Percentiles rank a stretch among this genome's conserved stretches.
Evolutionary conservation across 176 grass and related monocot species (phyloP).

Genomic region (barley (Hordeum vulgare)): MorexV3_pseudomolecules_assembly NC_058524.1:196197760-196198259

Average conservation of each 20-base stretch:
- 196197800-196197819: neutral
- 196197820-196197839: neutral
- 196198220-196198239: neutral
- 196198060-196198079: neutral
- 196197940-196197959: neutral
- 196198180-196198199: constrained; percentile 51
- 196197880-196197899: constrained; percentile 31
- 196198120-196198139: constrained; percentile 48
- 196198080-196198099: neutral
- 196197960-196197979: neutral
- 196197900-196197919: neutral
- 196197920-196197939: neutral
- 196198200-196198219: constrained; percentile 29
- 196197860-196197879: neutral
- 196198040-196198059: constrained; percentile 12
- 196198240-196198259: neutral
- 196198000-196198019: neutral
- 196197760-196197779: neutral
- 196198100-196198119: neutral
- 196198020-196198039: neutral
- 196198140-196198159: constrained; percentile 51
- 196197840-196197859: constrained; percentile 20
- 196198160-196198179: constrained; percentile 55
- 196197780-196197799: constrained; percentile 13
- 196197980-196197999: neutral